Evolutionary conservation across 2,329 filamentous ascomycete species (phyloP), one percentile per base, ranked within the genome.

Genomic region (Triangularia setosa): DNA sequence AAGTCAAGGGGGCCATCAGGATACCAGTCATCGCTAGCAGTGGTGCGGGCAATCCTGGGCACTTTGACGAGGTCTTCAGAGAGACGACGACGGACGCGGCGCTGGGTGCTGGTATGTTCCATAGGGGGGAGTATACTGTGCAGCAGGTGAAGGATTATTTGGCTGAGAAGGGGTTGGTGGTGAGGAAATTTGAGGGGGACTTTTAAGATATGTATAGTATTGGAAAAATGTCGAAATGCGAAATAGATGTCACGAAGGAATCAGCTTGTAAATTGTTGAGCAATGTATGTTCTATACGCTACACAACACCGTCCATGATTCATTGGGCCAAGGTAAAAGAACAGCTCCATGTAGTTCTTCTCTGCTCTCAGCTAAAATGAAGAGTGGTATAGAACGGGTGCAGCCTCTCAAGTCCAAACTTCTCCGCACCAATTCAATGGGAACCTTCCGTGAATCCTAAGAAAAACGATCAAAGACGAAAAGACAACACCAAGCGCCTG

Each of bases 11-110:
- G n/a, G 87, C 91, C 18, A 85, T 97, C 68, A 90, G 84, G 74
- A 97, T 99, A 69, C 95, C 95, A 6, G 95, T 99, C 58, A 96
- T 99, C 78, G 93, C 95, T 14, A 95, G 91, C 27, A 96, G 92
- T 75, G 95, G 95, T 48, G 95, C 95, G 1, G 95, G 95, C 1
- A 88, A 90, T 70, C 94, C 95, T 1, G 85, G 75, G 0, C 95
- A 99, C 78, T 99, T 99, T 74, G 84, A 87, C 60, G 91, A 98
- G 74, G 95, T 98, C 1, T 99, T 99, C 77, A 81, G 85, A 63
- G 81, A 90, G 79, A 98, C 95, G 8, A 82, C 83, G 16, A 94
- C 94, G 2, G 95, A 99, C 81, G 95, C 95, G 58, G 95, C 95
- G 27, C 80, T 99, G 65, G 95, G 95, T 2, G 95, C 95, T 8